These are phyloP conservation scores for Lyophyllum decastes DNA, from an alignment of 768 basidiomycete genomes.

Conservation along the genomic window DNA sequence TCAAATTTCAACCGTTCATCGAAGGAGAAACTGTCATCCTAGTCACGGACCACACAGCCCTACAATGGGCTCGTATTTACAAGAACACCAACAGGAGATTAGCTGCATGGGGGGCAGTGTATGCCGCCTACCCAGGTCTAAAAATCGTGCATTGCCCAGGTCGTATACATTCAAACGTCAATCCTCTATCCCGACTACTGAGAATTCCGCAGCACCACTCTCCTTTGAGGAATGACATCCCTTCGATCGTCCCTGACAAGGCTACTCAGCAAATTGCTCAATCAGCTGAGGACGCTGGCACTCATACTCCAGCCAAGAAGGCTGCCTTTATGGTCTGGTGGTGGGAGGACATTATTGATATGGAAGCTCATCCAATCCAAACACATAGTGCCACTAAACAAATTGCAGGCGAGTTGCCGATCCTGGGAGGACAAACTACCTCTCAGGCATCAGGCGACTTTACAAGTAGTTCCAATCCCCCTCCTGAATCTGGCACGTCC, in stretches of 20 bases:
- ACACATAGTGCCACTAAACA: background rate
- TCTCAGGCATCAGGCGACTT: too few species aligned
- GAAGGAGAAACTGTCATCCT: slow-evolving; percentile 31
- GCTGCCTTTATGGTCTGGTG: slow-evolving; percentile 21
- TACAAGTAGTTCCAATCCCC: too few species aligned
- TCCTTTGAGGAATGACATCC: slow-evolving; percentile 10
- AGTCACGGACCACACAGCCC: slow-evolving; percentile 25
- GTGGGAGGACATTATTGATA: slow-evolving; percentile 22
- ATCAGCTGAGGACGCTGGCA: background rate
- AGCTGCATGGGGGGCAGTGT: slow-evolving; percentile 26
- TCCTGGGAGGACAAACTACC: background rate
- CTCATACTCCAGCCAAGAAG: slow-evolving; percentile 10
- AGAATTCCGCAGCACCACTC: slow-evolving; percentile 17
- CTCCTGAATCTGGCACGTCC: too few species aligned
- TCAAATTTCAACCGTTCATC: slow-evolving; percentile 35
- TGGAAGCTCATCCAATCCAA: background rate
- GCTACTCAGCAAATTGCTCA: background rate
- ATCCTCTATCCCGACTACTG: slow-evolving; percentile 21
- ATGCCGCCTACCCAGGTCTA: slow-evolving; percentile 28
- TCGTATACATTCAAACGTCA: slow-evolving; percentile 32
- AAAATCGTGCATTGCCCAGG: slow-evolving; percentile 34
- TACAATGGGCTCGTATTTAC: slow-evolving; percentile 24
- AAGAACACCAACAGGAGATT: slow-evolving; percentile 20
- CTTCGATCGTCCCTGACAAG: background rate
- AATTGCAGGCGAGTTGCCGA: background rate